phyloP scores from a whole-genome alignment of 2,329 filamentous ascomycete genomes.

The Paracorniculantispora psalliotae region DNA sequence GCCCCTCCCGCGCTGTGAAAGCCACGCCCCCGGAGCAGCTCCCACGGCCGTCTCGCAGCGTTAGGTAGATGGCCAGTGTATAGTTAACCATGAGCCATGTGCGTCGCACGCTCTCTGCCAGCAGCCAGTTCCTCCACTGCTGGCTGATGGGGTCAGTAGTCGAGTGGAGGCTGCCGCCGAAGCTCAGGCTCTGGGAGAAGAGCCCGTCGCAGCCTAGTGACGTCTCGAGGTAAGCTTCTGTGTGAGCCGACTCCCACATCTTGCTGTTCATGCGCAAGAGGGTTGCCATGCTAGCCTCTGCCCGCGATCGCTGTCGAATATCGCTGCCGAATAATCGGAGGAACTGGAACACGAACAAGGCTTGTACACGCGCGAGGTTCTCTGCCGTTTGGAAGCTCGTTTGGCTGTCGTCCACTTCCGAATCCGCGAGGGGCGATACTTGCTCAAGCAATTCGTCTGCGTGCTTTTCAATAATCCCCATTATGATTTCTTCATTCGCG shows the following conservation, averaged over 20 bases:
- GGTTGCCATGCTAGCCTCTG: constrained; percentile 16
- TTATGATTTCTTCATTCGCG: constrained; percentile 20
- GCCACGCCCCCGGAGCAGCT: constrained; percentile 20
- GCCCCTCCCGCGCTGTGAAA: constrained; percentile 22
- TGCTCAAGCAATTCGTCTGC: constrained; percentile 13
- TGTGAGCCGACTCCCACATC: constrained; percentile 18
- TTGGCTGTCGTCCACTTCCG: not conserved
- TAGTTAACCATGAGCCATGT: constrained; percentile 20
- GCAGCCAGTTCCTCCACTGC: constrained; percentile 25
- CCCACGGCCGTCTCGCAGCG: constrained; percentile 15
- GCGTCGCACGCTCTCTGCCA: constrained; percentile 24
- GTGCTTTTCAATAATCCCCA: constrained; percentile 23
- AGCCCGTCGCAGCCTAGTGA: constrained; percentile 11
- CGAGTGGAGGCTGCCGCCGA: not conserved
- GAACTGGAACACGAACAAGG: constrained; percentile 20
- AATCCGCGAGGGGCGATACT: not conserved
- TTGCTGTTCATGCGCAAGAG: constrained; percentile 15
- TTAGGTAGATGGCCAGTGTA: constrained; percentile 17
- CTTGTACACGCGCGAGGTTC: constrained; percentile 20
- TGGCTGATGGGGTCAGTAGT: constrained; percentile 13
- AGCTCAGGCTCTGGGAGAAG: not conserved
- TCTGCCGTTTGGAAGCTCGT: constrained; percentile 2
- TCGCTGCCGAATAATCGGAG: constrained; percentile 23
- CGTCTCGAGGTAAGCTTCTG: constrained; percentile 16
- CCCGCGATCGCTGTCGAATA: constrained; percentile 20